These are phyloP conservation scores for Ambrosia artemisiifolia DNA, from an alignment of 129 eudicot genomes.

Conservation along the genomic window DNA sequence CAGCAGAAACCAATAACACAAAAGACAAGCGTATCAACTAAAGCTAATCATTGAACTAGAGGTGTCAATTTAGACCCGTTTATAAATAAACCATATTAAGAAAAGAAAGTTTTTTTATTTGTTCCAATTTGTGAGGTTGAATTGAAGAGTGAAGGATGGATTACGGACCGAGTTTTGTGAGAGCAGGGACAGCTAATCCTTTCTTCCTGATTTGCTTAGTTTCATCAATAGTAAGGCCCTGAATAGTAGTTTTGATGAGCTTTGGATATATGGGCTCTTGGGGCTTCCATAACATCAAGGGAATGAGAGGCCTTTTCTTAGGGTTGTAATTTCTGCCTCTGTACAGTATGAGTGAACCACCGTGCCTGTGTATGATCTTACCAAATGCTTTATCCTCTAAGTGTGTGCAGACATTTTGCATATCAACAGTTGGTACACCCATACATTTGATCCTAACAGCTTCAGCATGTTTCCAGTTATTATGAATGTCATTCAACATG, in stretches of 20 bases:
- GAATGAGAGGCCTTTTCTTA: slow-evolving; percentile 69
- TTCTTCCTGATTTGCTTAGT: slow-evolving; percentile 81
- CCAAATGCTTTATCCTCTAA: slow-evolving; percentile 97
- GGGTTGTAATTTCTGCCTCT: slow-evolving; percentile 84
- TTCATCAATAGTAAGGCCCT: slow-evolving; percentile 83
- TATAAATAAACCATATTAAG: too few relatives aligned
- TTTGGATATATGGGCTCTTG: slow-evolving; percentile 86
- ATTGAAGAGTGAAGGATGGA: not conserved
- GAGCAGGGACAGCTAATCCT: slow-evolving; percentile 77
- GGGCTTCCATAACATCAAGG: slow-evolving; percentile 96
- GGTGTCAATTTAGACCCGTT: not conserved
- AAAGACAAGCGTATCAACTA: not conserved
- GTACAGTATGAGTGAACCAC: slow-evolving; percentile 72
- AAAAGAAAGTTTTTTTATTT: too few relatives aligned
- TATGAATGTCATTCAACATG: slow-evolving; percentile 89
- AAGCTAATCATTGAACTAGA: too few relatives aligned
- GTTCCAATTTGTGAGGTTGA: not conserved
- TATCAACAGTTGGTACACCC: slow-evolving; percentile 96
- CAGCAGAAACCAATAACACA: not conserved
- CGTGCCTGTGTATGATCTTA: slow-evolving; percentile 79
- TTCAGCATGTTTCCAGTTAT: slow-evolving; percentile 83
- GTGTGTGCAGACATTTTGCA: slow-evolving; percentile 82
- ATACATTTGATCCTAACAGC: slow-evolving; percentile 91
- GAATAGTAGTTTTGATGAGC: slow-evolving; percentile 81
- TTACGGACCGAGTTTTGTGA: slow-evolving; percentile 93